phyloP scores from a whole-genome alignment of 306 rosid genomes.

The Ochetophila trinervis region DNA sequence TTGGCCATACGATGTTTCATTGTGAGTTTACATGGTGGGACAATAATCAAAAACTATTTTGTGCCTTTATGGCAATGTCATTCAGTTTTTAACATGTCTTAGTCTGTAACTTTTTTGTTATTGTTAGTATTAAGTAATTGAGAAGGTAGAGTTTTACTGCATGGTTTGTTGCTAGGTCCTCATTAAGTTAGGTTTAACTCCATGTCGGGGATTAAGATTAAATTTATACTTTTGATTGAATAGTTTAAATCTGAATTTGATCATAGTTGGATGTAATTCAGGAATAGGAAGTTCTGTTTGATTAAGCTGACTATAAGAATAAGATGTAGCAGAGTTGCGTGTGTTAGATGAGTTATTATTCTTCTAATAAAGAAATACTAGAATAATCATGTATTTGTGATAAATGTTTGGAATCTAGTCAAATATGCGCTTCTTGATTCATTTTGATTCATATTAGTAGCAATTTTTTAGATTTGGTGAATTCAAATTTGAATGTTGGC shows the following conservation, averaged over 20 bases:
- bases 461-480: background rate
- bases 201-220: no score
- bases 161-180: background rate
- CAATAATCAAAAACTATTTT: no score
- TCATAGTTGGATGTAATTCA: background rate
- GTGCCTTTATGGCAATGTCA: no score
- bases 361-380: no score
- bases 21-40: no score
- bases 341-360: no score
- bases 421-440: background rate
- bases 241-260: conserved; percentile 3
- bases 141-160: background rate
- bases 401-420: background rate
- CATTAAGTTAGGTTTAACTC: background rate
- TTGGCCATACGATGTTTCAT: background rate
- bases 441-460: background rate
- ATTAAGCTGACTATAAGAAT: no score
- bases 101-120: background rate
- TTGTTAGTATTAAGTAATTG: background rate
- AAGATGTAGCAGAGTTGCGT: no score
- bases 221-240: background rate
- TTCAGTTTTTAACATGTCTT: no score
- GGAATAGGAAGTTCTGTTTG: no score
- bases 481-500: no score
- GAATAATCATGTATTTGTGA: no score